A percentile compares a stretch with the other conserved stretches of the same genome.
These are phyloP conservation scores for Wickerhamiella azymoides DNA, from an alignment of 805 yeast genomes.

Conservation along the genomic window DNA sequence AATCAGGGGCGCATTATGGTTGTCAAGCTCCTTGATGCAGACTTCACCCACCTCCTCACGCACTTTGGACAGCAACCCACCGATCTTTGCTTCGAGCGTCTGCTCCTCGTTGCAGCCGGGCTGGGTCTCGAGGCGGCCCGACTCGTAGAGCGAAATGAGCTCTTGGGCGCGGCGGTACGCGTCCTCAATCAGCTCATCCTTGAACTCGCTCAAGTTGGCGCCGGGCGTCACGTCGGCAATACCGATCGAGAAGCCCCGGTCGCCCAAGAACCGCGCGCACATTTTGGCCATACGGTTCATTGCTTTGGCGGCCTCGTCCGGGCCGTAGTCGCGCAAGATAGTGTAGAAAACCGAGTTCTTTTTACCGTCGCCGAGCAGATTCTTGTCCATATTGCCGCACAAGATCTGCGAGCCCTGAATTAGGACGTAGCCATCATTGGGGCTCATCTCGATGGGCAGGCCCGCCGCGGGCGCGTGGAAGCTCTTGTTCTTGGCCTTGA, in stretches of 20 bases:
- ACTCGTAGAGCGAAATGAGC: conserved; percentile 58
- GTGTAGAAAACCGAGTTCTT: conserved; percentile 94
- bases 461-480: conserved; percentile 61
- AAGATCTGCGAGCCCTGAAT: conserved; percentile 80
- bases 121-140: conserved; percentile 89
- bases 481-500: conserved; percentile 91
- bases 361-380: conserved; percentile 93
- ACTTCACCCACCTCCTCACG: conserved; percentile 99
- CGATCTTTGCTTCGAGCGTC: conserved; percentile 92
- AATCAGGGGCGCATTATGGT: conserved; percentile 86
- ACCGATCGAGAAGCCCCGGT: conserved; percentile 94
- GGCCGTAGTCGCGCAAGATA: conserved; percentile 90
- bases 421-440: conserved; percentile 87
- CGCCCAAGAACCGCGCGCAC: conserved; percentile 89
- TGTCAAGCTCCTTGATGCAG: conserved; percentile 81
- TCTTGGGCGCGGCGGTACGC: conserved; percentile 90
- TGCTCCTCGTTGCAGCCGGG: conserved; percentile 99
- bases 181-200: conserved; percentile 76
- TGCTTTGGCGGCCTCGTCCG: conserved; percentile 85
- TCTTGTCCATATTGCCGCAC: conserved; percentile 94
- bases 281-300: conserved; percentile 99
- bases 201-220: conserved; percentile 51
- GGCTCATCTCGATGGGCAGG: conserved; percentile 85
- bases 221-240: conserved; percentile 96
- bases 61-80: conserved; percentile 89